Evolutionary conservation across 805 yeast species (phyloP).

Genomic region (Ogataea methanolica): DNA sequence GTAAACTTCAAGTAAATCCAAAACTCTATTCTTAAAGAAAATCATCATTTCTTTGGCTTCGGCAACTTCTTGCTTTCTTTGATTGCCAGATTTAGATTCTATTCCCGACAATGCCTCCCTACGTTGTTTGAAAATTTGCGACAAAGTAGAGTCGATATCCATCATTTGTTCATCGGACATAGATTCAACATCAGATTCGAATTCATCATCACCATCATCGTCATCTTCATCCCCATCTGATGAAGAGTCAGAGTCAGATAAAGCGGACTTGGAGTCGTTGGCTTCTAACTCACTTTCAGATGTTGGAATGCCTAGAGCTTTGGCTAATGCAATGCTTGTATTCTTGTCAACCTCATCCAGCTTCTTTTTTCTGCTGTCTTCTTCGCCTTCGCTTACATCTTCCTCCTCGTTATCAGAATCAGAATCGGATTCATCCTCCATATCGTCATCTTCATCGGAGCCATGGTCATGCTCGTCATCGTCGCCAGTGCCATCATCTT

Average conservation of each 20-base stretch:
- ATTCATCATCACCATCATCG: conserved; percentile 46
- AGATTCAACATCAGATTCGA: conserved; percentile 64
- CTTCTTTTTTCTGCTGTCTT: conserved; percentile 29
- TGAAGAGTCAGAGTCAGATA: conserved; percentile 15
- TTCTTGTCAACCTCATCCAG: conserved; percentile 33
- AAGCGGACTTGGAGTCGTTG: conserved; percentile 10
- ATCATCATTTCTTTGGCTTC: conserved; percentile 78
- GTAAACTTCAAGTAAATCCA: conserved; percentile 72
- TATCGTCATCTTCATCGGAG: conserved; percentile 35
- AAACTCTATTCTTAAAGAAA: conserved; percentile 69
- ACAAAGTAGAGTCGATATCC: conserved; percentile 81
- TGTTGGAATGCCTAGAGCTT: conserved; percentile 63
- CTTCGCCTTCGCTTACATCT: conserved; percentile 36
- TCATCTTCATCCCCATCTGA: conserved; percentile 32
- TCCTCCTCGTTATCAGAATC: conserved; percentile 9
- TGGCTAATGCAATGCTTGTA: conserved; percentile 62
- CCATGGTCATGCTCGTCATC: conserved; percentile 33
- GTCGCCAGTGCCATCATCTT: conserved; percentile 40
- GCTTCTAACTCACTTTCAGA: conserved; percentile 44
- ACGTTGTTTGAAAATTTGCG: conserved; percentile 81
- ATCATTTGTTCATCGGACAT: conserved; percentile 98
- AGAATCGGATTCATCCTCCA: conserved; percentile 17
- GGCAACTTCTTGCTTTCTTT: conserved; percentile 65
- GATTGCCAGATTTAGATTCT: conserved; percentile 51
- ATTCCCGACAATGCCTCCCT: conserved; percentile 52